phyloP scores from a whole-genome alignment of 1,139 yeast species.

The Groenewaldozyma sp. region DNA sequence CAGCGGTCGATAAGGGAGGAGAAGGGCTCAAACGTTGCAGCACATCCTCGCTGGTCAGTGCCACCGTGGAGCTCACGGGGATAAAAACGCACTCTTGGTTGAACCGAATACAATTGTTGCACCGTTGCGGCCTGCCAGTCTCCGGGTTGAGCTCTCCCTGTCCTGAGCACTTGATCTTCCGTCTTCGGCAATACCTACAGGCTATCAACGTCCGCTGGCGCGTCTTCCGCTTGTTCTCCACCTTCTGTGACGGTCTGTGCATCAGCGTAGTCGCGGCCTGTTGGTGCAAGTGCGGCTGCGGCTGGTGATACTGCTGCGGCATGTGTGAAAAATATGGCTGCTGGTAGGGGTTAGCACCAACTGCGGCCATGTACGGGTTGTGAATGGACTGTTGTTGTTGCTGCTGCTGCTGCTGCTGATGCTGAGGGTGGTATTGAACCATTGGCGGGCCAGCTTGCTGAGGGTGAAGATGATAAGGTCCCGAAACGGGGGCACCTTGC shows the following conservation, averaged over 20 bases:
- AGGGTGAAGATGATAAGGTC: too few species aligned
- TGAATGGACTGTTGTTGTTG: slow-evolving; percentile 5
- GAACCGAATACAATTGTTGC: slow-evolving; percentile 28
- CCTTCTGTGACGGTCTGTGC: too few species aligned
- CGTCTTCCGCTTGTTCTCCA: too few species aligned
- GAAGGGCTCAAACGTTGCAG: slow-evolving; percentile 6
- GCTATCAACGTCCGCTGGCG: slow-evolving; percentile 27
- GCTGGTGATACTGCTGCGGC: too few species aligned
- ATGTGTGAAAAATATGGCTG: too few species aligned
- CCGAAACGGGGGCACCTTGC: too few species aligned
- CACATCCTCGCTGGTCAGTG: slow-evolving; percentile 15
- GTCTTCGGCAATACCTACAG: slow-evolving; percentile 27
- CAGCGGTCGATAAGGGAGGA: slow-evolving; percentile 4
- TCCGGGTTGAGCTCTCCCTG: slow-evolving; percentile 15
- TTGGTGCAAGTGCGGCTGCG: too few species aligned
- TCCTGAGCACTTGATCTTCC: slow-evolving; percentile 31
- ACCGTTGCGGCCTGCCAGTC: slow-evolving; percentile 18
- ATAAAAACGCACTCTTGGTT: slow-evolving; percentile 30
- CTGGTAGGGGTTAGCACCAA: too few species aligned
- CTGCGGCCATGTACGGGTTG: too few species aligned
- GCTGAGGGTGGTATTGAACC: too few species aligned
- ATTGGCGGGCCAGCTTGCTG: too few species aligned
- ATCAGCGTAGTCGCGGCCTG: too few species aligned
- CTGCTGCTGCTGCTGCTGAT: slow-evolving; percentile 1
- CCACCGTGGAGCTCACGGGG: slow-evolving; percentile 27